A percentile compares a stretch with the other conserved stretches of the same genome.
Conservation (phyloP, 1,284 basidiomycete genomes). For the Kwoniella shivajii region DNA sequence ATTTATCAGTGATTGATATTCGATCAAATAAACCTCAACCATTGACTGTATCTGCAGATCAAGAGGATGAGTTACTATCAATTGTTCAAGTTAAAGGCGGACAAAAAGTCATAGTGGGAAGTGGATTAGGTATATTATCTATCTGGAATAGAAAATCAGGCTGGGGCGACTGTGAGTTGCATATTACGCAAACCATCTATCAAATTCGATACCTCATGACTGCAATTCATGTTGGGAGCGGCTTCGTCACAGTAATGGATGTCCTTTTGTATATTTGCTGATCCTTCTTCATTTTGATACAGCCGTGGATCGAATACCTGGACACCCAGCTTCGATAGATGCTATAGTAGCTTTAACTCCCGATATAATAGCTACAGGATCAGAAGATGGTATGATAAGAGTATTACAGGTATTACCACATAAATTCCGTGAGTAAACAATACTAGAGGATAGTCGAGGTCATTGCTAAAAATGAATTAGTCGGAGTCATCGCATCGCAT, state of each 20-base stretch:
- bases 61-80: conserved; percentile 91
- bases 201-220: no score
- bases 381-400: conserved; percentile 87
- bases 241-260: neutral
- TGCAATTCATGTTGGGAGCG: neutral
- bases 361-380: conserved; percentile 78
- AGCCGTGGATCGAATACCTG: conserved; percentile 83
- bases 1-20: conserved; percentile 85
- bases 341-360: conserved; percentile 73
- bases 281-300: neutral
- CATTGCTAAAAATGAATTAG: conserved; percentile 23
- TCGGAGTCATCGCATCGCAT: conserved; percentile 88
- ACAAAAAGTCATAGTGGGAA: conserved; percentile 82
- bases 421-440: conserved; percentile 61
- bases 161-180: conserved; percentile 72
- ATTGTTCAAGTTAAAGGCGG: conserved; percentile 80
- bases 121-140: conserved; percentile 85
- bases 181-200: neutral
- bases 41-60: conserved; percentile 82
- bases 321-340: conserved; percentile 85
- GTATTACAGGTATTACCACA: conserved; percentile 88
- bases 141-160: conserved; percentile 85
- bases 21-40: conserved; percentile 74
- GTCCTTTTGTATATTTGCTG: neutral
- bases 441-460: neutral